phyloP scores from a whole-genome alignment of 2,329 filamentous ascomycete genomes.

The Aspergillus chevalieri region DNA sequence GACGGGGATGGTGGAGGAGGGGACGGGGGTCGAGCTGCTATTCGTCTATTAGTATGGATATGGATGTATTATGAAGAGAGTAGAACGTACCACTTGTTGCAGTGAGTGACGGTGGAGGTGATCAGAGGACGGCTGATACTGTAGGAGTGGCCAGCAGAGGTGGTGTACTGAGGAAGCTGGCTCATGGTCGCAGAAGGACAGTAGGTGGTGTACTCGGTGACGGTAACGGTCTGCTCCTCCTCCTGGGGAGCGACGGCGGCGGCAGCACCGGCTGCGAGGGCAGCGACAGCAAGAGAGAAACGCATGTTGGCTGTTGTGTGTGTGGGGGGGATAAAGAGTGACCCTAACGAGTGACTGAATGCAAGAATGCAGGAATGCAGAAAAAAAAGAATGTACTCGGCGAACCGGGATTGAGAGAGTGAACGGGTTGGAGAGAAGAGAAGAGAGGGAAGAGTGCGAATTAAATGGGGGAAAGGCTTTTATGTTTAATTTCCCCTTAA shows the following conservation, averaged over 20 bases:
- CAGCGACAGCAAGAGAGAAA: slow-evolving; percentile 40
- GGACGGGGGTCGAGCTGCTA: slow-evolving; percentile 17
- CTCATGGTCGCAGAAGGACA: slow-evolving; percentile 49
- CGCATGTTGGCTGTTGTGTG: slow-evolving; percentile 40
- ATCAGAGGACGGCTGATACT: slow-evolving; percentile 51
- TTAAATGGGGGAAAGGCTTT: not conserved
- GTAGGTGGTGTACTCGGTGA: slow-evolving; percentile 63
- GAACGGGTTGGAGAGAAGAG: slow-evolving; percentile 43
- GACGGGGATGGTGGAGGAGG: slow-evolving; percentile 8
- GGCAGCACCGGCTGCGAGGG: slow-evolving; percentile 35
- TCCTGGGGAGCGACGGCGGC: slow-evolving; percentile 24
- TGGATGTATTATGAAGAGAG: not conserved
- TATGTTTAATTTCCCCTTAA: slow-evolving; percentile 1
- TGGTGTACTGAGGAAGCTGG: slow-evolving; percentile 63
- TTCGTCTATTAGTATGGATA: slow-evolving; percentile 7
- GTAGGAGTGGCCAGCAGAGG: slow-evolving; percentile 63
- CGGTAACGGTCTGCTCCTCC: slow-evolving; percentile 54
- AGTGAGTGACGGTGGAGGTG: slow-evolving; percentile 48
- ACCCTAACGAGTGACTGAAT: slow-evolving; percentile 10
- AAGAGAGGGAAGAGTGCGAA: slow-evolving; percentile 6
- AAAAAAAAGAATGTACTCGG: slow-evolving; percentile 35
- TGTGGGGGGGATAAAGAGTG: slow-evolving; percentile 1
- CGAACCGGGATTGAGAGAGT: slow-evolving; percentile 20
- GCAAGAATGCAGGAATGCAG: not conserved
- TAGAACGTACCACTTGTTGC: slow-evolving; percentile 34